These are phyloP conservation scores for Globisporangium rhizosaccharum DNA, from an alignment of 352 stramenopile species.

Conservation along the genomic window DNA sequence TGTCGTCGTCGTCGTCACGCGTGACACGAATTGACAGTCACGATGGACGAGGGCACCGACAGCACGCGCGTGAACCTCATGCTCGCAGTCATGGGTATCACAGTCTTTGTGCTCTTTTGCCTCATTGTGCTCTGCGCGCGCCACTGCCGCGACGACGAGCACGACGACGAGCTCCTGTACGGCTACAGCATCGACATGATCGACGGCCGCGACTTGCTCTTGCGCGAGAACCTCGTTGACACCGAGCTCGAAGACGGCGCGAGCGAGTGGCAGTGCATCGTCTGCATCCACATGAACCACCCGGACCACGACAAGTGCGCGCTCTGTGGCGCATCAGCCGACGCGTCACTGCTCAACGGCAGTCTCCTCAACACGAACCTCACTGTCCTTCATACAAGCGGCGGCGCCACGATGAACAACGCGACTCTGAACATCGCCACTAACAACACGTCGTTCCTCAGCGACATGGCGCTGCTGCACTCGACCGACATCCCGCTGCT, in stretches of 20 bases:
- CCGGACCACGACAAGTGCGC: constrained; percentile 52
- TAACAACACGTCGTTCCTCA: constrained; percentile 15
- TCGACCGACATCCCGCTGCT: constrained; percentile 18
- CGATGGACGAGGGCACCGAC: constrained; percentile 3
- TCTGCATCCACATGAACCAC: constrained; percentile 74
- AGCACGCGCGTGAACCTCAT: constrained; percentile 13
- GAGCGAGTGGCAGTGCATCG: constrained; percentile 70
- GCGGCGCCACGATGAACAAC: constrained; percentile 5
- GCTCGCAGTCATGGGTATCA: constrained; percentile 15
- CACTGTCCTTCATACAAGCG: constrained; percentile 14
- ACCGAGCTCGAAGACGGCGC: constrained; percentile 53
- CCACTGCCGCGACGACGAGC: constrained; percentile 26
- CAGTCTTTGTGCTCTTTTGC: constrained; percentile 46
- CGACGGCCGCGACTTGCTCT: constrained; percentile 38
- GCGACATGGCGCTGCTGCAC: constrained; percentile 13
- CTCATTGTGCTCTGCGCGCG: constrained; percentile 34
- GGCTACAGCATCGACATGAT: constrained; percentile 47
- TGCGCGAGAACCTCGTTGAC: constrained; percentile 63
- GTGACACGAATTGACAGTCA: background rate
- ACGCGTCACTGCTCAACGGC: constrained; percentile 42
- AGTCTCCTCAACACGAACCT: constrained; percentile 25
- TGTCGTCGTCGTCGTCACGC: background rate
- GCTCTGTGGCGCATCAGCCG: constrained; percentile 57
- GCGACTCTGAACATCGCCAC: background rate
- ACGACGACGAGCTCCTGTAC: constrained; percentile 27